Percentiles rank a stretch among this genome's conserved stretches.
These are phyloP conservation scores for Phytopythium aichiense DNA, from an alignment of 352 stramenopile genomes.

Conservation along the genomic window DNA sequence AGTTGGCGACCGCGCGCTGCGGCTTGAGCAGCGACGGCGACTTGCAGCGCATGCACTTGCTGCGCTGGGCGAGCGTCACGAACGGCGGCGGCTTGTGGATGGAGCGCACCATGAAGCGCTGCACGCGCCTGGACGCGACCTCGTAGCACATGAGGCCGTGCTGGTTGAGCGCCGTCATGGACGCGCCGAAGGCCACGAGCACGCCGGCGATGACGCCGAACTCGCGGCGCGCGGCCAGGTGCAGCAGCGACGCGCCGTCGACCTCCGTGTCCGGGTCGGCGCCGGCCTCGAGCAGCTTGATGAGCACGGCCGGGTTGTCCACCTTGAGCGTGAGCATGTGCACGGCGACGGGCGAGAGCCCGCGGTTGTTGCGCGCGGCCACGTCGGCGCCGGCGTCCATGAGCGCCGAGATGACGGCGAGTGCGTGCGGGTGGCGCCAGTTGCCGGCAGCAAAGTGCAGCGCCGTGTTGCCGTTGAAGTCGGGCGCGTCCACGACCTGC, in stretches of 20 bases:
- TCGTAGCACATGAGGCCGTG: conserved; percentile 79
- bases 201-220: conserved; percentile 49
- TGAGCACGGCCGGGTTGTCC: conserved; percentile 59
- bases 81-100: conserved; percentile 47
- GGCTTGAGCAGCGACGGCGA: conserved; percentile 32
- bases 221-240: conserved; percentile 48
- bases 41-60: conserved; percentile 75
- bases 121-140: conserved; percentile 54
- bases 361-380: conserved; percentile 50
- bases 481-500: conserved; percentile 59
- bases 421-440: conserved; percentile 43
- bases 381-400: conserved; percentile 54
- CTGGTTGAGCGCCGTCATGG: conserved; percentile 54
- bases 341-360: conserved; percentile 60
- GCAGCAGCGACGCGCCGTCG: conserved; percentile 57
- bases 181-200: conserved; percentile 59
- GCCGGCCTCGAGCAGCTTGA: conserved; percentile 62
- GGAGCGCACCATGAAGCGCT: conserved; percentile 65
- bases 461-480: conserved; percentile 81
- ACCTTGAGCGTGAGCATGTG: conserved; percentile 79
- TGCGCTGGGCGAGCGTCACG: conserved; percentile 44
- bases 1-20: conserved; percentile 48
- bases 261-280: conserved; percentile 56
- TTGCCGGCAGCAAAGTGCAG: conserved; percentile 73
- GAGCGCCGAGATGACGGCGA: conserved; percentile 42